These are phyloP conservation scores for Rhizophagus prolifer DNA, from an alignment of 192 early-diverging fungal genomes.

Conservation along the genomic window DNA sequence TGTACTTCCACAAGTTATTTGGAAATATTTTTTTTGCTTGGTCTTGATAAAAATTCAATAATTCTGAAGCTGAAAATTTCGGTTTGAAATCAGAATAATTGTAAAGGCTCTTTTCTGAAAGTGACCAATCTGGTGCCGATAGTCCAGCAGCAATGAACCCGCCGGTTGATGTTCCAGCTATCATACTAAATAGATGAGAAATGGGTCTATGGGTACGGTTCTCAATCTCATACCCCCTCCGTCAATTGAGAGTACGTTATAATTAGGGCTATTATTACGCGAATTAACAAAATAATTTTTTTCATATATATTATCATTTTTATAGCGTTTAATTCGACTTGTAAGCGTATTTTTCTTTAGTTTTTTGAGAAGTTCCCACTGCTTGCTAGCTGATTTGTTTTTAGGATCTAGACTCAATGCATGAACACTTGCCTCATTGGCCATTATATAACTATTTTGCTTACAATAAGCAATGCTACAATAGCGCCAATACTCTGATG, in stretches of 20 bases:
- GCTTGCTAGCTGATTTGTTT: background rate
- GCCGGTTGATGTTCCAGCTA: conserved; percentile 5
- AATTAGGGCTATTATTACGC: background rate
- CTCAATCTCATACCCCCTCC: background rate
- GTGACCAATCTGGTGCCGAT: background rate
- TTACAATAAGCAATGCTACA: background rate
- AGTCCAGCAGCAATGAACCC: background rate
- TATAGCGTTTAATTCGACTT: background rate
- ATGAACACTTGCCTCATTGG: background rate
- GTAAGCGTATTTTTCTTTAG: background rate
- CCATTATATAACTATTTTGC: background rate
- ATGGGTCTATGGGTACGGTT: conserved; percentile 5
- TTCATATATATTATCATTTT: background rate
- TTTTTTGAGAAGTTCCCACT: background rate
- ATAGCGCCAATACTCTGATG: background rate
- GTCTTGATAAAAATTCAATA: background rate
- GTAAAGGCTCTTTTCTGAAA: too few species aligned
- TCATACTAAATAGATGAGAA: conserved; percentile 13
- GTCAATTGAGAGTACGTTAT: conserved; percentile 1
- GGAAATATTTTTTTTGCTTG: background rate
- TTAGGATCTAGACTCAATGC: background rate
- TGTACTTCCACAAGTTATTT: too few species aligned
- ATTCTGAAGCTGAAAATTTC: background rate
- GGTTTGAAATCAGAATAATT: background rate
- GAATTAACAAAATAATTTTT: background rate